Percentiles rank a stretch among this genome's conserved stretches.
Conservation (phyloP, 306 rosid species). For the Ormosia semicastrata region DNA sequence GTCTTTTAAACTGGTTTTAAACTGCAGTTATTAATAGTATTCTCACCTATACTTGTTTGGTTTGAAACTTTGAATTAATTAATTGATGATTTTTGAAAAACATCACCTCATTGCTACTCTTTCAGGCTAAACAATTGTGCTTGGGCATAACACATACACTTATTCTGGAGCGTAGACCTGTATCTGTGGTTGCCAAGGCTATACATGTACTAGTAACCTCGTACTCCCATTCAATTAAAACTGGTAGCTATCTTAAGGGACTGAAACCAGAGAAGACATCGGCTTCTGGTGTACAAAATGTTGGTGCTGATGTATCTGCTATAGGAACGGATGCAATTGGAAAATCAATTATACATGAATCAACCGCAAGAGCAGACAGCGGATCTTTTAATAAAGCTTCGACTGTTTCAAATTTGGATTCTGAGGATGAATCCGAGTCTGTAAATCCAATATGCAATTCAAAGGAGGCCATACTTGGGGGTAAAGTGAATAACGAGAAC, state of each 20-base stretch:
- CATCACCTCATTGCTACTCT: slow-evolving; percentile 24
- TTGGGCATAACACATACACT: slow-evolving; percentile 67
- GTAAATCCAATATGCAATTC: slow-evolving; percentile 38
- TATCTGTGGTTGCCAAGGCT: slow-evolving; percentile 72
- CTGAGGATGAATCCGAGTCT: slow-evolving; percentile 54
- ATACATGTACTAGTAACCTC: slow-evolving; percentile 76
- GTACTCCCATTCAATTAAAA: slow-evolving; percentile 64
- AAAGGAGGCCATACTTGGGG: slow-evolving; percentile 40
- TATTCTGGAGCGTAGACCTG: slow-evolving; percentile 82
- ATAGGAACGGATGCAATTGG: slow-evolving; percentile 47
- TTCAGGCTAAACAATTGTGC: slow-evolving; percentile 93
- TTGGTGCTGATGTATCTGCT: slow-evolving; percentile 47
- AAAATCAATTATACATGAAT: slow-evolving; percentile 47
- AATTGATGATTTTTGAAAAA: background rate
- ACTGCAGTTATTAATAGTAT: background rate
- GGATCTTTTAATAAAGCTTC: slow-evolving; percentile 39
- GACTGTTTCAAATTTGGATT: slow-evolving; percentile 50
- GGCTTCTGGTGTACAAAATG: slow-evolving; percentile 51
- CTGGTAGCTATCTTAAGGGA: slow-evolving; percentile 57
- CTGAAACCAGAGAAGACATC: slow-evolving; percentile 57
- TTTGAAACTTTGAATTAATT: slow-evolving; percentile 19
- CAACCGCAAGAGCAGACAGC: slow-evolving; percentile 47
- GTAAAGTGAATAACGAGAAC: slow-evolving; percentile 41
- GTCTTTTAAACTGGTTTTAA: slow-evolving; percentile 19
- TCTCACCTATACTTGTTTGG: background rate